Evolutionary conservation across 148 eudicot species (phyloP).

Genomic region (Chenopodium berlandieri): DNA sequence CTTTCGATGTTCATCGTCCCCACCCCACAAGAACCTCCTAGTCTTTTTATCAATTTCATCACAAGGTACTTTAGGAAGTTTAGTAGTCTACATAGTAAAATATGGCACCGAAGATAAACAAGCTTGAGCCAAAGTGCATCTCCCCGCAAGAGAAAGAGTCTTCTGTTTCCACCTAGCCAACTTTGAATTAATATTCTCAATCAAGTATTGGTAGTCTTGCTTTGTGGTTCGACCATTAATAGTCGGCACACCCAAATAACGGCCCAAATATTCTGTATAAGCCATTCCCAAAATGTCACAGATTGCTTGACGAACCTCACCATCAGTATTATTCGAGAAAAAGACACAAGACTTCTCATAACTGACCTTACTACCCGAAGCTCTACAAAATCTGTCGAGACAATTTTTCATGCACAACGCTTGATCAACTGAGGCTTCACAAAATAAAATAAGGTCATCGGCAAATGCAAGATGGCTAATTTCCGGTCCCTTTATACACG

Average conservation of each 20-base stretch:
- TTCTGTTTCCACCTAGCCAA: background rate
- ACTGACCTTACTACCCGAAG: background rate
- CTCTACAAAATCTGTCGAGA: background rate
- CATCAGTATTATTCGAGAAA: background rate
- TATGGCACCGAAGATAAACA: background rate
- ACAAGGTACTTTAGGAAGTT: background rate
- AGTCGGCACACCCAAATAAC: background rate
- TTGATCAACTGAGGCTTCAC: background rate
- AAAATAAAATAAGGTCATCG: background rate
- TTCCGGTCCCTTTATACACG: no score
- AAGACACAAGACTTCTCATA: background rate
- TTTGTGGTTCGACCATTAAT: background rate
- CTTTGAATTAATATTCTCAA: background rate
- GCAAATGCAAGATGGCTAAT: background rate
- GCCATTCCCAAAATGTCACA: background rate
- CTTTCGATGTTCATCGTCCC: background rate
- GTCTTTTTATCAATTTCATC: background rate
- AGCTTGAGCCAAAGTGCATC: background rate
- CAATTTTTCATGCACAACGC: background rate
- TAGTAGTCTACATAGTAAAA: background rate
- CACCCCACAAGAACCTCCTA: background rate
- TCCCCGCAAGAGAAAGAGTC: background rate
- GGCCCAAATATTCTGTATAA: background rate
- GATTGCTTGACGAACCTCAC: accelerated
- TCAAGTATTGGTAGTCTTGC: background rate